A percentile compares a stretch with the other conserved stretches of the same genome.
phyloP scores from a whole-genome alignment of 2,329 filamentous ascomycete genomes.

The Sporothrix pallida region DNA sequence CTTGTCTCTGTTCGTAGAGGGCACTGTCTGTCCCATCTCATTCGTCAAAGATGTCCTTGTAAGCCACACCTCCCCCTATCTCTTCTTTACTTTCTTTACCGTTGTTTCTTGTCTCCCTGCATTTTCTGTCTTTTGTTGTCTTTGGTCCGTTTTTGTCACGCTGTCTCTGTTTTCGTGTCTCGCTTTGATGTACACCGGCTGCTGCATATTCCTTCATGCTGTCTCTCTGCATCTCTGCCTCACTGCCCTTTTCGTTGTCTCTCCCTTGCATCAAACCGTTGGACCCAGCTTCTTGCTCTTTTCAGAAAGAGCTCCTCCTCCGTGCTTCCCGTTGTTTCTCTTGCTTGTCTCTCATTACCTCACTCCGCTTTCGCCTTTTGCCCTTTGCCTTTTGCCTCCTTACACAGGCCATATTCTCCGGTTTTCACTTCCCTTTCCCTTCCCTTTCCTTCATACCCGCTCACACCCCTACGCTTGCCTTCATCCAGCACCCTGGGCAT shows the following conservation, averaged over 20 bases:
- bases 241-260: neutral
- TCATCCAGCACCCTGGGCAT: neutral
- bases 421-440: neutral
- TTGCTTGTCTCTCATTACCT: conserved; percentile 15
- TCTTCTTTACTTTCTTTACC: conserved; percentile 13
- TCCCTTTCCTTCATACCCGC: neutral
- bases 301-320: neutral
- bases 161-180: neutral
- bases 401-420: neutral
- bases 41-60: conserved; percentile 85
- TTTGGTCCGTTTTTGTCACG: neutral
- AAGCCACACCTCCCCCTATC: conserved; percentile 51
- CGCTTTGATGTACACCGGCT: neutral
- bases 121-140: neutral
- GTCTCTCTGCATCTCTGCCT: neutral
- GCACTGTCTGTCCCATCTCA: conserved; percentile 81
- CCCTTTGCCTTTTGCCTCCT: neutral
- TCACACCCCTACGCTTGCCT: neutral
- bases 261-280: conserved; percentile 26
- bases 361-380: conserved; percentile 10
- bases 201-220: conserved; percentile 1
- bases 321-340: neutral
- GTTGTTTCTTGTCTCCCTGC: conserved; percentile 16
- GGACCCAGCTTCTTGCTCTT: conserved; percentile 3
- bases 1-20: conserved; percentile 59